Evolutionary conservation across 345 rosid genomes (phyloP).

Genomic region (Heritiera littoralis): DNA sequence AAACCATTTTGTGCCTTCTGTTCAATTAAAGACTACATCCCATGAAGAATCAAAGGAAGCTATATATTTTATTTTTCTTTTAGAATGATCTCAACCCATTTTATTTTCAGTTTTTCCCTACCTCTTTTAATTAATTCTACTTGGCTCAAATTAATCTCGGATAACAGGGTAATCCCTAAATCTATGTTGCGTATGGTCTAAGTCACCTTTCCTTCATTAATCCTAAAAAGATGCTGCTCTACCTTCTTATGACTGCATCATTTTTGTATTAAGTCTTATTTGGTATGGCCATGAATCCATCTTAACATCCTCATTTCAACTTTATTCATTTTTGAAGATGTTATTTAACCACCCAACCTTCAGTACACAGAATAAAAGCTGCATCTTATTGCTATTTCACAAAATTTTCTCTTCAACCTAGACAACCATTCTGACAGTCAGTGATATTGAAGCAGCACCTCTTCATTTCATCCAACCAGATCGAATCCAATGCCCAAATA

Average conservation of each 20-base stretch:
- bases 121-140: not conserved
- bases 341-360: not conserved
- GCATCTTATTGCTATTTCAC: not conserved
- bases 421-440: not conserved
- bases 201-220: not conserved
- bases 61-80: not conserved
- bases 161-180: not conserved
- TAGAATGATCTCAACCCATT: not conserved
- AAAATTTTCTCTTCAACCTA: not conserved
- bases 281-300: not conserved
- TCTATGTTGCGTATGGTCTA: not conserved
- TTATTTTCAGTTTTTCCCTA: not conserved
- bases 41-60: conserved; percentile 3
- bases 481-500: not conserved
- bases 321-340: not conserved
- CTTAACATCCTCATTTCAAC: not conserved
- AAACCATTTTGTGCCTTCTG: not conserved
- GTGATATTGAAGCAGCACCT: not conserved
- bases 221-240: not conserved
- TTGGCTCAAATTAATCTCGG: not conserved
- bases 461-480: not conserved
- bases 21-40: not conserved
- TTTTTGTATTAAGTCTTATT: not conserved
- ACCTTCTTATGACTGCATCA: not conserved
- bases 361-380: not conserved